These are phyloP conservation scores for Suhomyces taliae DNA, from an alignment of 1,139 yeast species.

Conservation along the genomic window DNA sequence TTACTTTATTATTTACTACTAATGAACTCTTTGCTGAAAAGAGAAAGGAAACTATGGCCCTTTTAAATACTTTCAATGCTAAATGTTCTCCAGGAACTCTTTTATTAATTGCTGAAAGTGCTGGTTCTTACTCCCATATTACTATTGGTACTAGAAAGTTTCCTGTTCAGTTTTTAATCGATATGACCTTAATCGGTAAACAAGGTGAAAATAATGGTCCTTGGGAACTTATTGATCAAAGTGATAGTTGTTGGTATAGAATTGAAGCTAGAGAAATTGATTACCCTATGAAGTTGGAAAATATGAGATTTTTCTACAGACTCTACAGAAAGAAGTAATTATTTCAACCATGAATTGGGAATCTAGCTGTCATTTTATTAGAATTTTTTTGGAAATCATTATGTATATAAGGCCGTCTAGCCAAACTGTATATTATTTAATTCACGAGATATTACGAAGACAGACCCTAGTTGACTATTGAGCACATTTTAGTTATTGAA, in stretches of 20 bases:
- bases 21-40: conserved; percentile 79
- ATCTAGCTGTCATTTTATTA: neutral
- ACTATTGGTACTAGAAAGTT: conserved; percentile 71
- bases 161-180: conserved; percentile 80
- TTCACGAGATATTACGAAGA: neutral
- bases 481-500: neutral
- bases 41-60: conserved; percentile 57
- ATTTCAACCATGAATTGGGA: neutral
- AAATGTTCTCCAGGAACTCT: conserved; percentile 55
- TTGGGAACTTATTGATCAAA: conserved; percentile 65
- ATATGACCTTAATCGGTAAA: conserved; percentile 65
- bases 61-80: conserved; percentile 52
- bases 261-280: conserved; percentile 51
- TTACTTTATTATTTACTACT: conserved; percentile 80
- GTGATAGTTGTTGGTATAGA: conserved; percentile 85
- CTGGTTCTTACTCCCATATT: conserved; percentile 85
- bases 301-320: conserved; percentile 83
- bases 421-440: neutral
- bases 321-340: conserved; percentile 55
- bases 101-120: conserved; percentile 77
- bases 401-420: neutral
- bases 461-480: neutral
- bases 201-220: conserved; percentile 48
- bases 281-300: conserved; percentile 75
- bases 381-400: too few species aligned